Evolutionary conservation across 1,284 basidiomycete genomes (phyloP).

Genomic region (Sphagnurus paluster): DNA sequence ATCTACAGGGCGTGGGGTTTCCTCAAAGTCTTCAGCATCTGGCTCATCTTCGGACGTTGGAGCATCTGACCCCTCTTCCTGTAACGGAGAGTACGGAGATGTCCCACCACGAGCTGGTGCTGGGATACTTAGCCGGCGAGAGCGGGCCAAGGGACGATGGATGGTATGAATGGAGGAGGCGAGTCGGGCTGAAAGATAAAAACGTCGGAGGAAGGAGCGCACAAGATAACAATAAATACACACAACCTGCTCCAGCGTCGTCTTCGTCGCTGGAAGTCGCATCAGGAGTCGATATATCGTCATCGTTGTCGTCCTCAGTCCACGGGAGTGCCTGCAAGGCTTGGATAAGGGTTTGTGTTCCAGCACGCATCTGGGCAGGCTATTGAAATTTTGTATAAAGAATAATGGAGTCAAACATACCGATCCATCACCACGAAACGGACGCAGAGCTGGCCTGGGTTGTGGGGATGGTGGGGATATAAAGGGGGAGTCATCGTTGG

Average conservation of each 20-base stretch:
- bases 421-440: slow-evolving; percentile 66
- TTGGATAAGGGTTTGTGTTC: slow-evolving; percentile 83
- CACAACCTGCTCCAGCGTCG: slow-evolving; percentile 34
- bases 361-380: slow-evolving; percentile 65
- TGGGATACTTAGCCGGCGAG: slow-evolving; percentile 44
- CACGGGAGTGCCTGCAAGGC: slow-evolving; percentile 80
- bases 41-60: slow-evolving; percentile 37
- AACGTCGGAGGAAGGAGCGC: not conserved
- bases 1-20: slow-evolving; percentile 45
- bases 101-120: slow-evolving; percentile 18
- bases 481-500: slow-evolving; percentile 72
- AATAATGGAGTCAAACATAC: slow-evolving; percentile 36
- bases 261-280: slow-evolving; percentile 59
- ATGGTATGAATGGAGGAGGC: slow-evolving; percentile 86
- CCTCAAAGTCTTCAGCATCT: slow-evolving; percentile 58
- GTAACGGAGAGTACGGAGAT: slow-evolving; percentile 24
- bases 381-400: slow-evolving; percentile 20
- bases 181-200: slow-evolving; percentile 39
- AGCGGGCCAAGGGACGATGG: slow-evolving; percentile 75
- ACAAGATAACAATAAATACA: not conserved
- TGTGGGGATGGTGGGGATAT: slow-evolving; percentile 72
- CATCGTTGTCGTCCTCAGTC: slow-evolving; percentile 67
- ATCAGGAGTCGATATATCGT: slow-evolving; percentile 51
- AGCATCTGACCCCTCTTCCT: slow-evolving; percentile 30
- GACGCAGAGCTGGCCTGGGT: slow-evolving; percentile 43